Conservation (phyloP, 2,329 filamentous ascomycete genomes). For the Alternaria alternata region DNA sequence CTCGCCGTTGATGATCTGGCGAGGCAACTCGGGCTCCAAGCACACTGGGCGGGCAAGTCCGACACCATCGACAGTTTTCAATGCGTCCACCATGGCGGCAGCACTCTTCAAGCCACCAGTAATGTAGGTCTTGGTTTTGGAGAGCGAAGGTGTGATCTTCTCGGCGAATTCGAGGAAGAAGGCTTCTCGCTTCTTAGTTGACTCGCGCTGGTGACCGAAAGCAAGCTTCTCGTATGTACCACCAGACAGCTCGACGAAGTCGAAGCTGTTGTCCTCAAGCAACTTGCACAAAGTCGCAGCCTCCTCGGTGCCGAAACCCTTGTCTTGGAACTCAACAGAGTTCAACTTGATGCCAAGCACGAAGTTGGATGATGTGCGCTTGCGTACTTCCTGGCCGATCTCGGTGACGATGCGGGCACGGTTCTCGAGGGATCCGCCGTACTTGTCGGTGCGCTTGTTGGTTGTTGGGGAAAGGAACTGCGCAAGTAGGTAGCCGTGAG, state of each 20-base stretch:
- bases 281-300: constrained; percentile 58
- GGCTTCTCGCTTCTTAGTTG: constrained; percentile 63
- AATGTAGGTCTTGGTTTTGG: constrained; percentile 66
- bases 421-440: constrained; percentile 55
- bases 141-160: constrained; percentile 60
- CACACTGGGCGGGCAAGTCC: constrained; percentile 64
- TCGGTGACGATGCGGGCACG: constrained; percentile 54
- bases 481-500: constrained; percentile 57
- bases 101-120: constrained; percentile 66
- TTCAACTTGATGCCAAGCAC: constrained; percentile 67
- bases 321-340: constrained; percentile 63
- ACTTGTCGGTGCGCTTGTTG: constrained; percentile 55
- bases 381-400: constrained; percentile 50
- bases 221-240: constrained; percentile 66
- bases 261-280: constrained; percentile 60
- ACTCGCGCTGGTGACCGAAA: constrained; percentile 62
- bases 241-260: constrained; percentile 68
- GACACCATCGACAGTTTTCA: constrained; percentile 66
- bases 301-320: constrained; percentile 62
- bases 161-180: constrained; percentile 69
- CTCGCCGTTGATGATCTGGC: constrained; percentile 56
- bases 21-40: constrained; percentile 60
- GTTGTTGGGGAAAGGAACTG: constrained; percentile 56
- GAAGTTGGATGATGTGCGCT: constrained; percentile 51
- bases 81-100: constrained; percentile 65